Evolutionary conservation across 1,284 basidiomycete genomes (phyloP).

Genomic region (Anthracocystis walkeri): DNA sequence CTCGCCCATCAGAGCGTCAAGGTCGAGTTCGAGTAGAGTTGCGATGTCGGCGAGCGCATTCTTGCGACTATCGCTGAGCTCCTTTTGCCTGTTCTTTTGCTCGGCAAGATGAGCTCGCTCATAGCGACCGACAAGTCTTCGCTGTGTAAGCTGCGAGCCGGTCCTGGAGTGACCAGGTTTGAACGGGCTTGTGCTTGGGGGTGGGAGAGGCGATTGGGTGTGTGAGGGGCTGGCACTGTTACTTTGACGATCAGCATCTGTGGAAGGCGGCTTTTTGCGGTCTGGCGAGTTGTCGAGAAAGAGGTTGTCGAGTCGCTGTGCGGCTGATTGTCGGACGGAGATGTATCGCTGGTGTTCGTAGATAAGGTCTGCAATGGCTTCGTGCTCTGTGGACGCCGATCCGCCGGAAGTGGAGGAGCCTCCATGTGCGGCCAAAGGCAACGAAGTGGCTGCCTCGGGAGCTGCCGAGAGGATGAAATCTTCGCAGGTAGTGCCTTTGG

Average conservation of each 20-base stretch:
- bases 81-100: conserved; percentile 55
- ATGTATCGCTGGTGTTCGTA: conserved; percentile 56
- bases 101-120: conserved; percentile 60
- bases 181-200: conserved; percentile 26
- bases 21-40: conserved; percentile 58
- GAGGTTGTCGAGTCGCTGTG: conserved; percentile 42
- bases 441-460: conserved; percentile 29
- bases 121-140: conserved; percentile 53
- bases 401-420: neutral
- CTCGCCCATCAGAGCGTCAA: conserved; percentile 49
- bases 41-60: conserved; percentile 57
- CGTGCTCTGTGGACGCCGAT: conserved; percentile 32
- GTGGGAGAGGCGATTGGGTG: conserved; percentile 3
- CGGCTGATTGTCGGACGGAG: conserved; percentile 41
- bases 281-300: conserved; percentile 36
- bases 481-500: conserved; percentile 59
- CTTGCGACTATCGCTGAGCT: conserved; percentile 57
- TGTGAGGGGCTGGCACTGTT: conserved; percentile 25
- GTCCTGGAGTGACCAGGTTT: conserved; percentile 40
- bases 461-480: conserved; percentile 62
- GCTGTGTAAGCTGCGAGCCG: conserved; percentile 37
- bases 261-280: conserved; percentile 1
- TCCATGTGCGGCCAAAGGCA: neutral
- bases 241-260: conserved; percentile 10
- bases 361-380: conserved; percentile 60